A percentile compares a stretch with the other conserved stretches of the same genome.
Conservation (phyloP, 2,329 filamentous ascomycete genomes). For the Aspergillus ustus region DNA sequence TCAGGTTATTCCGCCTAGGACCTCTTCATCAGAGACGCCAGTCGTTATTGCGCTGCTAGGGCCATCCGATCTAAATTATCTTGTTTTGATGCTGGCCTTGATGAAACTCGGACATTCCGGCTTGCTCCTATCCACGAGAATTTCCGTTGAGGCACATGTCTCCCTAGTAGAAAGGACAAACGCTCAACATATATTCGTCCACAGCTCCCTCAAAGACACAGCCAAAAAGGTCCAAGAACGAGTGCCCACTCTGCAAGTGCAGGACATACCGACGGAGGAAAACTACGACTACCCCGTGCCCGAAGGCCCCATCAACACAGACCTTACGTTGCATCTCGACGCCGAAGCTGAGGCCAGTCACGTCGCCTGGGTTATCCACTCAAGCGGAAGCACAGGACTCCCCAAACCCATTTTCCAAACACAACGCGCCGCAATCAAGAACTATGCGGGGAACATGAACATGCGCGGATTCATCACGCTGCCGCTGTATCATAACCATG, state of each 20-base stretch:
- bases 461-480: constrained; percentile 59
- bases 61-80: constrained; percentile 59
- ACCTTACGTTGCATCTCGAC: constrained; percentile 32
- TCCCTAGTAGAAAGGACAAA: constrained; percentile 52
- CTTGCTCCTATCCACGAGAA: constrained; percentile 59
- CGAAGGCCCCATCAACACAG: constrained; percentile 25
- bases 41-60: constrained; percentile 57
- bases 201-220: constrained; percentile 29
- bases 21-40: constrained; percentile 32
- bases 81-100: constrained; percentile 59
- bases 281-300: constrained; percentile 27
- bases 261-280: constrained; percentile 31
- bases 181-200: constrained; percentile 41
- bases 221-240: constrained; percentile 28
- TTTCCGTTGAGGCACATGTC: constrained; percentile 57
- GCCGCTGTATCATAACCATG: constrained; percentile 65
- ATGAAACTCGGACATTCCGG: constrained; percentile 60
- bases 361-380: constrained; percentile 54
- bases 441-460: constrained; percentile 51
- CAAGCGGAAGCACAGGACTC: constrained; percentile 63
- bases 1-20: constrained; percentile 29
- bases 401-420: constrained; percentile 67
- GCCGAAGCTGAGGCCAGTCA: constrained; percentile 34
- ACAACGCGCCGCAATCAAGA: constrained; percentile 56
- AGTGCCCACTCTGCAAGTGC: constrained; percentile 29